Base-by-base conservation (phyloP, 352 stramenopile species). In the Plasmopara muralis region DNA sequence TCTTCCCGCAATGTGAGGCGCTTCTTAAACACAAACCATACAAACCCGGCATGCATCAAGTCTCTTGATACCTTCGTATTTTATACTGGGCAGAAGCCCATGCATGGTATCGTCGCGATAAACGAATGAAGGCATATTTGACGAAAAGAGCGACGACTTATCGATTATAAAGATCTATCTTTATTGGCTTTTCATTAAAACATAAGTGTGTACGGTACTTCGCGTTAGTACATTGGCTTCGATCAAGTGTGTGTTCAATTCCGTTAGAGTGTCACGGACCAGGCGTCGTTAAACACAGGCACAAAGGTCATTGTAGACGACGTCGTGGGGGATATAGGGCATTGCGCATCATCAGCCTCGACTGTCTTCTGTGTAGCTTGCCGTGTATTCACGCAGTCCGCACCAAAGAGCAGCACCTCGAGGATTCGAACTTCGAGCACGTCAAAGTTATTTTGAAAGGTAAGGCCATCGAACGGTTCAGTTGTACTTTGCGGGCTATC, bases 391-490 rank as follows among this genome's bases (percentile, higher is more conserved):
- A 30, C 9, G 14, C 43, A 30, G 37, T 65, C 63, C 1, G 62
- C 42, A 9, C 63, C 62, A 33, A 74, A 71, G 14, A 74, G 57
- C 51, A 74, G 49, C 43, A 71, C 55, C 38, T 74, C 57, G 16
- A 74, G 53, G 48, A 74, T 68, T 48, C 57, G 35, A 18, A 74
- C 60, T 33, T 72, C 64, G n/a, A 66, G 52, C 42, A 59, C 41
- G 39, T 72, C 56, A 45, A 68, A 69, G 30, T 57, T 43, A 43
- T 29, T 61, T 28, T 57, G 62, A n/a, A 66, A 63, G 41, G 50
- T 61, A 31, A 46, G 5, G 14, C 49, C 52, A 34, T 64, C 51
- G 9, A 60, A 48, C 3, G 60, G 55, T 25, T 60, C 55, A 28
- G 52, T 53, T 13, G 52, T 44, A 48, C 55, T 64, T 31, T 64